Conservation (phyloP, 495 filamentous ascomycete species). For the Neurospora cerealis region DNA sequence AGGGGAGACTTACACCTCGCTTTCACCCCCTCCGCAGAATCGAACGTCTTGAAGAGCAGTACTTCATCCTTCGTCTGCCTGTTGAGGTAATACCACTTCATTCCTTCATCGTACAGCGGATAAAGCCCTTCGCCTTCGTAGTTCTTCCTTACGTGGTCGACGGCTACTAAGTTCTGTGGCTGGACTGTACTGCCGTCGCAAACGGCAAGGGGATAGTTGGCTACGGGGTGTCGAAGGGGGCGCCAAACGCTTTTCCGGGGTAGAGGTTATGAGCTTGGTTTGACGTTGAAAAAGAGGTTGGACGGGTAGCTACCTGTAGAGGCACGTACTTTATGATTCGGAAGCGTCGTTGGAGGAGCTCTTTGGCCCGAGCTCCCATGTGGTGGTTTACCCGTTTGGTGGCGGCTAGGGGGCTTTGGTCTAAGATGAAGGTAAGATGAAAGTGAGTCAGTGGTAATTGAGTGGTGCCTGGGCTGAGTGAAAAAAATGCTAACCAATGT, state of each 20-base stretch:
- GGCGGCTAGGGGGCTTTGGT: background rate
- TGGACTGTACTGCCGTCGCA: constrained; percentile 3
- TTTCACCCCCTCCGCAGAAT: background rate
- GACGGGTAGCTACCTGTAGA: background rate
- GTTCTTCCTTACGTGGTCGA: constrained; percentile 1
- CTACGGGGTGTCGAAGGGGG: background rate
- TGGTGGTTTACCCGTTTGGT: background rate
- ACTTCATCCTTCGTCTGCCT: background rate
- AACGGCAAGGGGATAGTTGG: background rate
- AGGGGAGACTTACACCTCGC: background rate
- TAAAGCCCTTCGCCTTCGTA: constrained; percentile 4
- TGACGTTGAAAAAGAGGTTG: background rate
- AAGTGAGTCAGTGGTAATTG: background rate
- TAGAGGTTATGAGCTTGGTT: background rate
- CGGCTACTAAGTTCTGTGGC: background rate
- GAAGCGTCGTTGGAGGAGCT: background rate
- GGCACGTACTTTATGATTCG: constrained; percentile 5
- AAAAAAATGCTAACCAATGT: background rate
- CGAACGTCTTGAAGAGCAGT: constrained; percentile 3
- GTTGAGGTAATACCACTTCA: constrained; percentile 2
- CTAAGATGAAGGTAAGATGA: background rate
- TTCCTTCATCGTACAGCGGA: background rate
- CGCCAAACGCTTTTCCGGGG: background rate
- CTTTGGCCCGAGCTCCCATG: background rate
- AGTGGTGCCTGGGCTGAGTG: background rate